Evolutionary conservation across 148 eudicot genomes (phyloP).

Genomic region (Drosera capensis): DNA sequence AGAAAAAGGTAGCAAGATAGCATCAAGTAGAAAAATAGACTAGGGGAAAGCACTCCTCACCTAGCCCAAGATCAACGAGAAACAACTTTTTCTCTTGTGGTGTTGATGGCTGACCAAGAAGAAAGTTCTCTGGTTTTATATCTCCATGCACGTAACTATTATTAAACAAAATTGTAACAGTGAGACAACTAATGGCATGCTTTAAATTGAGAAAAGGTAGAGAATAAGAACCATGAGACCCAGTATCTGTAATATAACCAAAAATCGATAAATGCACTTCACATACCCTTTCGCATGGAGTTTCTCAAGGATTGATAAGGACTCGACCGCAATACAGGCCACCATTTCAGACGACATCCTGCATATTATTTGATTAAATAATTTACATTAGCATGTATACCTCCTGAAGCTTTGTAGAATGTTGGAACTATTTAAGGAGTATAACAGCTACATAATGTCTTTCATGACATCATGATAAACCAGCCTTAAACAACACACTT

Average conservation of each 20-base stretch:
- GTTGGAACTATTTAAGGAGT: no score
- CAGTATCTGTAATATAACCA: neutral
- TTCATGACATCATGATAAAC: no score
- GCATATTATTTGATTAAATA: slow-evolving; percentile 13
- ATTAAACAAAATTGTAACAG: slow-evolving; percentile 7
- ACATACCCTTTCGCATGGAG: slow-evolving; percentile 72
- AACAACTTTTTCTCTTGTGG: slow-evolving; percentile 73
- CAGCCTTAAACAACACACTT: no score
- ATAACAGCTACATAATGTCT: no score
- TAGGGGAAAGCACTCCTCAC: slow-evolving; percentile 10
- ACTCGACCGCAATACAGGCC: slow-evolving; percentile 78
- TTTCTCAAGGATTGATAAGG: slow-evolving; percentile 77
- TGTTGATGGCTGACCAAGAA: slow-evolving; percentile 78
- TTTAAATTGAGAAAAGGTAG: neutral
- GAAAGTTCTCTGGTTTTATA: slow-evolving; percentile 83
- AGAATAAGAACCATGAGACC: neutral
- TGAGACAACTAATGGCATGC: slow-evolving; percentile 2
- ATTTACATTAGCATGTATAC: no score
- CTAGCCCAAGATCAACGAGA: slow-evolving; percentile 85
- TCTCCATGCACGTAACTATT: slow-evolving; percentile 84
- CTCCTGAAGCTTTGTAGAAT: no score
- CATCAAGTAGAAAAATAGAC: neutral
- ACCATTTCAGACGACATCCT: slow-evolving; percentile 92
- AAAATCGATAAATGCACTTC: neutral
- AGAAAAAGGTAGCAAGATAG: neutral